These are phyloP conservation scores for Paramyrothecium roridum DNA, from an alignment of 2,329 filamentous ascomycete species.

Conservation along the genomic window DNA sequence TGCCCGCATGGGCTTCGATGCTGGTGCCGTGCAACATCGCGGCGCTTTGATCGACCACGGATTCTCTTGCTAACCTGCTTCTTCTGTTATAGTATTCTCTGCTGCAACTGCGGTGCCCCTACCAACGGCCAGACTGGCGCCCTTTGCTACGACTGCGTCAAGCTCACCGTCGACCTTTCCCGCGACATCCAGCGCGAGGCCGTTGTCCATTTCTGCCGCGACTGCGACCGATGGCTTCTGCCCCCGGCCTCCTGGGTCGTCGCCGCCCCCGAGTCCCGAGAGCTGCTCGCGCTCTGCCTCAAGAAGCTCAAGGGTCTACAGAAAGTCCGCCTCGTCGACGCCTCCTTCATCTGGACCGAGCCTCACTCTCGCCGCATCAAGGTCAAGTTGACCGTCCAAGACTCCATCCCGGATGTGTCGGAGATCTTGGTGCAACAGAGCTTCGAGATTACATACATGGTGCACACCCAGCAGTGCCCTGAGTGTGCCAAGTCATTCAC, in stretches of 20 bases:
- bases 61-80: background rate
- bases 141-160: slow-evolving; percentile 94
- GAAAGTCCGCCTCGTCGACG: slow-evolving; percentile 93
- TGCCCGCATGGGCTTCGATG: background rate
- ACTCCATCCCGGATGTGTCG: slow-evolving; percentile 54
- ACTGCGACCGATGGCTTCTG: slow-evolving; percentile 91
- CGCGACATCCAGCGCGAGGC: slow-evolving; percentile 88
- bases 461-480: slow-evolving; percentile 88
- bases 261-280: slow-evolving; percentile 81
- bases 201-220: slow-evolving; percentile 84
- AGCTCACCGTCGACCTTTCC: slow-evolving; percentile 90
- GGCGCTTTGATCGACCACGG: background rate
- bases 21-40: background rate
- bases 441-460: slow-evolving; percentile 91
- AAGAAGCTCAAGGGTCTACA: slow-evolving; percentile 81
- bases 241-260: slow-evolving; percentile 85
- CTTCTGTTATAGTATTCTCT: slow-evolving; percentile 62
- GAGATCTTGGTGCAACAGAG: slow-evolving; percentile 75
- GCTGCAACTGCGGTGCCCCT: slow-evolving; percentile 93
- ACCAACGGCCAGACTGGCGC: slow-evolving; percentile 90
- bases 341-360: slow-evolving; percentile 97
- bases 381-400: slow-evolving; percentile 92
- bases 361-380: slow-evolving; percentile 90
- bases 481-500: slow-evolving; percentile 97
- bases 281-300: slow-evolving; percentile 87